phyloP scores from a whole-genome alignment of 768 basidiomycete species.

The Russula earlei region DNA sequence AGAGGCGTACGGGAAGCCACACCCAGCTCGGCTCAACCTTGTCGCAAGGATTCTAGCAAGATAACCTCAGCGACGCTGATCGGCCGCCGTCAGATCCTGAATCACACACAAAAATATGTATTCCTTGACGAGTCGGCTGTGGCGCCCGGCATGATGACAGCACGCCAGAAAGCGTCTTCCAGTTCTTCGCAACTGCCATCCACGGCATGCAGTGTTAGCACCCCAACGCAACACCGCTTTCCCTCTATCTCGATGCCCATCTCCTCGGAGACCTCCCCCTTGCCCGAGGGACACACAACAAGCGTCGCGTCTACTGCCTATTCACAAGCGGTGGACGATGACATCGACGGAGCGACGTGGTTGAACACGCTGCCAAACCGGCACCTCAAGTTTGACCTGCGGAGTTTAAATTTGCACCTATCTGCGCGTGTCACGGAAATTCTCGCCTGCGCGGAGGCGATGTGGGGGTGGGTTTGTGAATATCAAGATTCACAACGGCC shows the following conservation, averaged over 20 bases:
- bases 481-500: conserved; percentile 31
- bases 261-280: neutral
- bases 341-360: neutral
- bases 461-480: conserved; percentile 69
- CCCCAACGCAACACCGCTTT: neutral
- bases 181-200: neutral
- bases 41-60: neutral
- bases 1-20: neutral
- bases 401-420: conserved; percentile 56
- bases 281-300: neutral
- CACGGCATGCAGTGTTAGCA: neutral
- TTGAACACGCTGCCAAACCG: conserved; percentile 42
- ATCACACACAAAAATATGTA: conserved; percentile 35
- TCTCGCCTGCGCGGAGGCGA: conserved; percentile 61
- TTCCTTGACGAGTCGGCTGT: conserved; percentile 34
- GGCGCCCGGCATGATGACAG: conserved; percentile 31
- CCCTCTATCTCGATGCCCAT: neutral
- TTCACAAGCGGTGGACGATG: neutral
- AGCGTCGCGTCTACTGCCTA: neutral
- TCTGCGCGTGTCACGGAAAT: conserved; percentile 51
- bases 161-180: conserved; percentile 9
- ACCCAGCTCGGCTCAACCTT: neutral
- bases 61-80: neutral
- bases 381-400: conserved; percentile 45
- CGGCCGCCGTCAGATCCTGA: conserved; percentile 5